Evolutionary conservation across 2,329 filamentous ascomycete genomes (phyloP).

Genomic region (Cucurbitaria berberidis): DNA sequence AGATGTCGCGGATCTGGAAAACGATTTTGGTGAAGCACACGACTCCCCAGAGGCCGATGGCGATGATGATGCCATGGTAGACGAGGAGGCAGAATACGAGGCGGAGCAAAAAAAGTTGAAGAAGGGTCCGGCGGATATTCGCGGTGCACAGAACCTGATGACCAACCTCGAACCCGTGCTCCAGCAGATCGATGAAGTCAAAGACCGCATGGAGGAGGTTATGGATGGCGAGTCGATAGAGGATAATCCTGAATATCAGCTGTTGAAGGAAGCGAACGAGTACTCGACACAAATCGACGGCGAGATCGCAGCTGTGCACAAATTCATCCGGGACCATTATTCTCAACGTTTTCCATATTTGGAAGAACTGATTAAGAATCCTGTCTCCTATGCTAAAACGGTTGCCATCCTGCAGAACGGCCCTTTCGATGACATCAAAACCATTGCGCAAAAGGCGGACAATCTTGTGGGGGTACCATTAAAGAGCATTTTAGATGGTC

Average conservation of each 20-base stretch:
- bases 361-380: constrained; percentile 86
- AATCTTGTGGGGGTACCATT: constrained; percentile 79
- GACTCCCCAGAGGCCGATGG: constrained; percentile 50
- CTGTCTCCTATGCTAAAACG: constrained; percentile 93
- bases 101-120: constrained; percentile 66
- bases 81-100: constrained; percentile 63
- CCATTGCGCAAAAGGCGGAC: constrained; percentile 74
- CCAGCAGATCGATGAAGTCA: constrained; percentile 60
- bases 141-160: constrained; percentile 80
- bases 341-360: constrained; percentile 92
- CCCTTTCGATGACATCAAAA: constrained; percentile 86
- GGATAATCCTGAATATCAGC: constrained; percentile 88
- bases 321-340: constrained; percentile 95
- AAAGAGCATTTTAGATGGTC: constrained; percentile 82
- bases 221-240: constrained; percentile 79
- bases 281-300: constrained; percentile 91
- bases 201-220: constrained; percentile 73
- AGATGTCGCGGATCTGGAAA: constrained; percentile 44
- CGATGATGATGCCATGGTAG: constrained; percentile 66
- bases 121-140: constrained; percentile 73
- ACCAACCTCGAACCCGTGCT: constrained; percentile 80
- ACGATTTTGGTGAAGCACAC: constrained; percentile 47
- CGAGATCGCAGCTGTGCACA: constrained; percentile 92
- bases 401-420: constrained; percentile 93
- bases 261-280: constrained; percentile 86